These are phyloP conservation scores for Ceratocystis cubensis DNA, from an alignment of 2,329 filamentous ascomycete species.

Conservation along the genomic window DNA sequence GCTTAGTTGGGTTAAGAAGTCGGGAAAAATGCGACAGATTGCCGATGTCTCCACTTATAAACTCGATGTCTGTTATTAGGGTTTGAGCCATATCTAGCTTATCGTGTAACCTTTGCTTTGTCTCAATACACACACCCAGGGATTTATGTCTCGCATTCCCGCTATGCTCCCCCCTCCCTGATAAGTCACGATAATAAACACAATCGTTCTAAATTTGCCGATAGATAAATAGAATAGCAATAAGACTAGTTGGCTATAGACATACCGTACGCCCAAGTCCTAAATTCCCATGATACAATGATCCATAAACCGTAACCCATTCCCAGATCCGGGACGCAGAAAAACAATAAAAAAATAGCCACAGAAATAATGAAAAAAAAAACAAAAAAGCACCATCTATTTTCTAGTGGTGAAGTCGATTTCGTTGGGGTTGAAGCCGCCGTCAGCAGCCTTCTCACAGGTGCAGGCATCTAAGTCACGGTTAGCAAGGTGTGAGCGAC, in stretches of 20 bases:
- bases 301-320: not conserved
- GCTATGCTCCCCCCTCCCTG: no score
- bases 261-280: conserved; percentile 1
- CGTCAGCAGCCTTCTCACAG: conserved; percentile 61
- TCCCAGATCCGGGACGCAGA: conserved; percentile 8
- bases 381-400: conserved; percentile 25
- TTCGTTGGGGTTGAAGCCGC: conserved; percentile 56
- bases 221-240: not conserved
- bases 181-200: no score
- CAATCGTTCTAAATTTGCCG: not conserved
- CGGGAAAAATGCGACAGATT: no score
- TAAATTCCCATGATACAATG: conserved; percentile 5
- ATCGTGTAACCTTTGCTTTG: no score
- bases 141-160: not conserved
- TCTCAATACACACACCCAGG: no score
- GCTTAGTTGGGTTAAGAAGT: not conserved
- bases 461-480: conserved; percentile 51
- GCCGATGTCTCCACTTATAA: no score
- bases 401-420: conserved; percentile 73
- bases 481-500: conserved; percentile 16
- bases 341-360: not conserved
- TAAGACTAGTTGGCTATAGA: not conserved
- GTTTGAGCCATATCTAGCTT: no score
- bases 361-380: no score
- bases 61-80: no score